Evolutionary conservation across 31 red algal genomes (phyloP), one percentile per base, ranked within the genome.

Genomic region (Asparagopsis taxiformis): DNA sequence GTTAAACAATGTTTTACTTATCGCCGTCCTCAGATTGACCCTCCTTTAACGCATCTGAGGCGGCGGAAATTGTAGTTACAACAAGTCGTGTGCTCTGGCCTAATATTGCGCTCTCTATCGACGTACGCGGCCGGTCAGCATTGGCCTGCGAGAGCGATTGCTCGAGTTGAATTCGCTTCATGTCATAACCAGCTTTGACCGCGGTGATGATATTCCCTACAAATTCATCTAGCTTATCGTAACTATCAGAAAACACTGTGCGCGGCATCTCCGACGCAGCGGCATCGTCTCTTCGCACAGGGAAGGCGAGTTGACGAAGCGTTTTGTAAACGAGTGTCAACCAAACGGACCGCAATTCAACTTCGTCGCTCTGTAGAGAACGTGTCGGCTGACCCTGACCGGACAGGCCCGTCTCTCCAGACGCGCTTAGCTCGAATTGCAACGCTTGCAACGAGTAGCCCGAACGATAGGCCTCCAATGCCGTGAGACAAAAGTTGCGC

Each of bases 91-190:
- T 51, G 37, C 34, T 51, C 51, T 72, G 67, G 19, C 26, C 36
- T 13, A 72, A 25, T 11, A 72, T 56, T 10, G 67, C 67, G 22
- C 37, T 72, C 67, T 72, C 67, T 21, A 72, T 9, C 10, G 11
- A 11, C 9, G 16, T 72, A 46, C 67, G 11, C 25, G 10, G 34
- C 7, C 15, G 11, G 19, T 24, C 51, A 10, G 8, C 22, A 9
- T 72, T 9, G n/a, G 49, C 46, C 67, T n/a, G n/a, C n/a, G n/a
- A n/a, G n/a, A 72, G n/a, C 8, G 50, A 60, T 46, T 72, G 67
- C 67, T 72, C 67, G 25, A 72, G 46, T 46, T 72, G 67, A 31
- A 72, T 72, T 20, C 67, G 11, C 67, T 57, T 72, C 49, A 51
- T 29, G 29, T 72, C 67, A 56, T 72, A 72, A 8, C 67, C 67